These are phyloP conservation scores for Choiromyces venosus DNA, from an alignment of 495 filamentous ascomycete species.

Conservation along the genomic window DNA sequence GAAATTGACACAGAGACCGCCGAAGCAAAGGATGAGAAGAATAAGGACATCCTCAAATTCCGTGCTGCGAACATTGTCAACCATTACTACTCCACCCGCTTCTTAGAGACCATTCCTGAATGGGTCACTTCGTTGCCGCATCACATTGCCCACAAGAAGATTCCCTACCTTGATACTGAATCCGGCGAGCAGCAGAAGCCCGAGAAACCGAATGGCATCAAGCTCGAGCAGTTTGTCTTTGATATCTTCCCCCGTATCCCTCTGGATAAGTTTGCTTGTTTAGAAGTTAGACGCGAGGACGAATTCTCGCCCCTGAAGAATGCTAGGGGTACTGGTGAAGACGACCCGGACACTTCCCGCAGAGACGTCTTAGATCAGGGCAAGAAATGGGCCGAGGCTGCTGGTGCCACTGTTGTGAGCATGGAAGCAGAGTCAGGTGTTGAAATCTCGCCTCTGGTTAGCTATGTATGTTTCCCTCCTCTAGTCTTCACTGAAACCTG, in stretches of 20 bases:
- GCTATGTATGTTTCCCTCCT: constrained; percentile 70
- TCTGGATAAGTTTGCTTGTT: constrained; percentile 81
- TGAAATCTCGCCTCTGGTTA: constrained; percentile 87
- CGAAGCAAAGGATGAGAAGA: constrained; percentile 80
- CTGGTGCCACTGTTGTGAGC: constrained; percentile 69
- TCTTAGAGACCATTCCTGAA: constrained; percentile 81
- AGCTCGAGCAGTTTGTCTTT: constrained; percentile 98
- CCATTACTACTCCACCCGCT: constrained; percentile 96
- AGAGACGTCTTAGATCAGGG: constrained; percentile 86
- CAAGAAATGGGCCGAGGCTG: constrained; percentile 71
- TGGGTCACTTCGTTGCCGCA: constrained; percentile 84
- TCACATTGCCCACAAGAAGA: constrained; percentile 98
- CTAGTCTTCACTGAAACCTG: constrained; percentile 13
- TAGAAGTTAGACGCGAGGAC: constrained; percentile 94
- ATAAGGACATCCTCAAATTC: constrained; percentile 78
- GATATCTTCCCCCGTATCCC: constrained; percentile 91
- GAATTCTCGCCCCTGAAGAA: constrained; percentile 99
- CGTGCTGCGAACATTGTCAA: constrained; percentile 99
- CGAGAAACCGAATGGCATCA: constrained; percentile 91
- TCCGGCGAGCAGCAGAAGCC: constrained; percentile 79
- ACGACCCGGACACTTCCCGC: constrained; percentile 88
- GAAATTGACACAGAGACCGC: constrained; percentile 86
- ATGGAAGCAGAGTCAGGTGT: constrained; percentile 65
- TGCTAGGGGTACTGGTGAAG: constrained; percentile 79
- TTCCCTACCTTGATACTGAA: constrained; percentile 71